phyloP scores from a whole-genome alignment of 2,329 filamentous ascomycete species.

The Fusarium anthophilum region DNA sequence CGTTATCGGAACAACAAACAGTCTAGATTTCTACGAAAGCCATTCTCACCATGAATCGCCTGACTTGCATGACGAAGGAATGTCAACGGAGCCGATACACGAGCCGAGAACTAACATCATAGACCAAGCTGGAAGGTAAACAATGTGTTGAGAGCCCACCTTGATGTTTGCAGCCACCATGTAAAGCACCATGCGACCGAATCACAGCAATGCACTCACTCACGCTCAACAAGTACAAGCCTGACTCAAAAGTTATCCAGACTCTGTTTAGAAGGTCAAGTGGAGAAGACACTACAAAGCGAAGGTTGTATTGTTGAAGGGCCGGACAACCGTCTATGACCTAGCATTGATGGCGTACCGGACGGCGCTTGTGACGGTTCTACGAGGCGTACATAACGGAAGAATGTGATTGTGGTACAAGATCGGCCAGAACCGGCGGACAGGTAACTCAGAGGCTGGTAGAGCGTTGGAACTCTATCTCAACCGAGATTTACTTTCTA shows the following conservation, averaged over 20 bases:
- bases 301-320: background rate
- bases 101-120: background rate
- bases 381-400: conserved; percentile 21
- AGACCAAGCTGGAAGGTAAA: conserved; percentile 13
- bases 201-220: background rate
- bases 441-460: conserved; percentile 1
- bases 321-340: conserved; percentile 6
- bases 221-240: background rate
- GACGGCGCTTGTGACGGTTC: conserved; percentile 28
- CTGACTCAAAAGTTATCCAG: conserved; percentile 29
- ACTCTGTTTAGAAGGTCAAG: conserved; percentile 1
- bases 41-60: background rate
- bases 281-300: conserved; percentile 13
- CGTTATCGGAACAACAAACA: conserved; percentile 3
- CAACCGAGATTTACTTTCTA: conserved; percentile 11
- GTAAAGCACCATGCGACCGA: background rate
- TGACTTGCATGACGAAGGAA: conserved; percentile 6
- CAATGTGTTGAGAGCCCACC: background rate
- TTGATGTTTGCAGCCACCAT: conserved; percentile 4
- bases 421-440: conserved; percentile 4
- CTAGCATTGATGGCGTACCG: conserved; percentile 15
- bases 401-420: conserved; percentile 26
- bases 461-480: conserved; percentile 33
- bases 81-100: conserved; percentile 1
- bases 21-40: background rate